A percentile compares a stretch with the other conserved stretches of the same genome.
These are phyloP conservation scores for Glomus cerebriforme DNA, from an alignment of 192 early-diverging fungal genomes.

Conservation along the genomic window DNA sequence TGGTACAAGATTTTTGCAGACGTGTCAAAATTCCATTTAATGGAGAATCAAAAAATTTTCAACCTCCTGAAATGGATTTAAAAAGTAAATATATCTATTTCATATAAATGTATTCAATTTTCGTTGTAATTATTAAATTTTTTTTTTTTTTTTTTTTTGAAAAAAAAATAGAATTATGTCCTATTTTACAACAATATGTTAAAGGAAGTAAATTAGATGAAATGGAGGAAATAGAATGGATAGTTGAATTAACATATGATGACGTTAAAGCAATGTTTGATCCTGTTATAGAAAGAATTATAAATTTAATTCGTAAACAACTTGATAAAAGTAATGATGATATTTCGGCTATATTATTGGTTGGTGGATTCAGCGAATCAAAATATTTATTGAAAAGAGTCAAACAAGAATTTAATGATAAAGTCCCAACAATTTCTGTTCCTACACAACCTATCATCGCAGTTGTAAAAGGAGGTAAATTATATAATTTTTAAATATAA, in stretches of 20 bases:
- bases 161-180: not conserved
- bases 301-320: conserved; percentile 53
- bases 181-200: not conserved
- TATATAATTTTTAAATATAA: no score
- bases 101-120: not conserved
- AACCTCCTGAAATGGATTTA: not conserved
- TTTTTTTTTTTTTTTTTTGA: not conserved
- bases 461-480: conserved; percentile 44
- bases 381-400: conserved; percentile 53
- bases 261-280: conserved; percentile 57
- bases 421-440: conserved; percentile 45
- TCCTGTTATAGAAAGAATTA: conserved; percentile 54
- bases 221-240: conserved; percentile 46
- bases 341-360: conserved; percentile 53
- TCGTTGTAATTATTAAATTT: no score
- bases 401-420: conserved; percentile 46
- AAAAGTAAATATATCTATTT: not conserved
- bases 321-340: conserved; percentile 41
- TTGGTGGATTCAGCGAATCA: conserved; percentile 58
- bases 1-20: not conserved
- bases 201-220: not conserved
- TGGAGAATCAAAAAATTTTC: not conserved
- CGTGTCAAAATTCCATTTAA: not conserved
- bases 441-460: conserved; percentile 54
- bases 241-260: conserved; percentile 45